phyloP scores from a whole-genome alignment of 2,329 filamentous ascomycete genomes.

The Aureobasidium sp. region DNA sequence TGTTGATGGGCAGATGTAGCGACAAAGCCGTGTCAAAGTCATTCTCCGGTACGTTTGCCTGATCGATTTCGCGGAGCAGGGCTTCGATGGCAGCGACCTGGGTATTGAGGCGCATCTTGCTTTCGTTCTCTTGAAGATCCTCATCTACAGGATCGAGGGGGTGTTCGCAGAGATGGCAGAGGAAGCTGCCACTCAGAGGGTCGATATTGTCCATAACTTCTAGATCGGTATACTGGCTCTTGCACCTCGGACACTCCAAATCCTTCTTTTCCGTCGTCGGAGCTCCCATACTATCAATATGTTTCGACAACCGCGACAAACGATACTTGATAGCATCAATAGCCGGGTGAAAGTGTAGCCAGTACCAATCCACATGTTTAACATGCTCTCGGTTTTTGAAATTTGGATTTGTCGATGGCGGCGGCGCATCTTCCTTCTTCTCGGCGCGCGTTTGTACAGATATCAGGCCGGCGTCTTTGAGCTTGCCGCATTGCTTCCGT shows the following conservation, averaged over 20 bases:
- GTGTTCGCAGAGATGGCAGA: constrained; percentile 71
- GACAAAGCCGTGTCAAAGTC: constrained; percentile 64
- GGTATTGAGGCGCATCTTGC: constrained; percentile 67
- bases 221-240: constrained; percentile 79
- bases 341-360: constrained; percentile 87
- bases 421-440: constrained; percentile 28
- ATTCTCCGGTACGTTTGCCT: constrained; percentile 63
- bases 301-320: constrained; percentile 79
- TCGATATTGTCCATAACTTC: constrained; percentile 77
- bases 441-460: constrained; percentile 57
- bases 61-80: constrained; percentile 68
- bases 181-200: constrained; percentile 48
- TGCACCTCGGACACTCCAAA: constrained; percentile 75
- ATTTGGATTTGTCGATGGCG: constrained; percentile 15
- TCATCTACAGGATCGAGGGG: constrained; percentile 56
- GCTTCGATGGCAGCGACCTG: constrained; percentile 74
- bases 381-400: constrained; percentile 29
- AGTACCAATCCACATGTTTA: constrained; percentile 75
- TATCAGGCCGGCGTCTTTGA: constrained; percentile 81
- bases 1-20: constrained; percentile 56
- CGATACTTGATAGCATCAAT: constrained; percentile 97
- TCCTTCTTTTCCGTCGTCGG: constrained; percentile 82
- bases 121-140: constrained; percentile 56
- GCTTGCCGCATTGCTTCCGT: constrained; percentile 76
- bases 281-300: constrained; percentile 76